Percentiles rank a stretch among this genome's conserved stretches.
phyloP scores from a whole-genome alignment of 2,329 filamentous ascomycete genomes.

The Pseudogymnoascus sp. region DNA sequence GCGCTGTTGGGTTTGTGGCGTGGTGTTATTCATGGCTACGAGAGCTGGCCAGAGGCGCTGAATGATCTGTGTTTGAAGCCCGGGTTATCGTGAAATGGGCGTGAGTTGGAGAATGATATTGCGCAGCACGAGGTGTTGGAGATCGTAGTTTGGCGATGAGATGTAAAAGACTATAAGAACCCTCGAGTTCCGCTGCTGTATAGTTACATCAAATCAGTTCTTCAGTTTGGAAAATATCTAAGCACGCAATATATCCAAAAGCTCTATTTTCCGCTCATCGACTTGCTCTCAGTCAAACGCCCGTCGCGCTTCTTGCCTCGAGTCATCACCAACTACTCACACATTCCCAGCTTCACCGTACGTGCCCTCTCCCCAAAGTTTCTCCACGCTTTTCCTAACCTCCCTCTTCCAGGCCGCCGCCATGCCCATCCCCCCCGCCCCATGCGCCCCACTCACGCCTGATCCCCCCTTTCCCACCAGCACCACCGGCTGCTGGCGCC shows the following conservation, averaged over 20 bases:
- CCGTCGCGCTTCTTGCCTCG: background rate
- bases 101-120: background rate
- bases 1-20: background rate
- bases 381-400: background rate
- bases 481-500: background rate
- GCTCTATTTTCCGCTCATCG: background rate
- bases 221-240: background rate
- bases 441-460: no score
- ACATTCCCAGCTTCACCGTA: background rate
- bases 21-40: background rate
- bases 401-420: background rate
- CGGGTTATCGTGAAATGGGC: background rate
- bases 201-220: background rate
- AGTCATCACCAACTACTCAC: background rate
- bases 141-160: background rate
- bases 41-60: background rate
- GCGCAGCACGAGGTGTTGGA: background rate
- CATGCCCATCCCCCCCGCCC: background rate
- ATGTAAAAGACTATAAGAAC: background rate
- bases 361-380: background rate
- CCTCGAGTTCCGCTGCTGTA: background rate
- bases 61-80: background rate
- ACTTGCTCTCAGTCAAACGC: background rate
- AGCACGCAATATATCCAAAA: background rate
- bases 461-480: background rate